phyloP scores from a whole-genome alignment of 192 early-diverging fungal species.

The Coemansia sp. region DNA sequence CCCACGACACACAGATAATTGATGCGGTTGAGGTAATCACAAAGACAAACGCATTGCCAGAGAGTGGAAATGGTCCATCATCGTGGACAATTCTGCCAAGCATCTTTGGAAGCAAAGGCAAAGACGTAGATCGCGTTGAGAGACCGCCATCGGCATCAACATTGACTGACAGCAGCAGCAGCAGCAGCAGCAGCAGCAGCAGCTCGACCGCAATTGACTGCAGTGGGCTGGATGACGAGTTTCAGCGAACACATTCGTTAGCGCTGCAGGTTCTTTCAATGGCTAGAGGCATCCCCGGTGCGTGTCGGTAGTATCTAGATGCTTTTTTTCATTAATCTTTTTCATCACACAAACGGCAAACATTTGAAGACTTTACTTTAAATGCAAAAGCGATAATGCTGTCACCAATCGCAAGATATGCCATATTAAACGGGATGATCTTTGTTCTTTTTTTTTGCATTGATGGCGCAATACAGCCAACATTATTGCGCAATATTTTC shows the following conservation, averaged over 20 bases:
- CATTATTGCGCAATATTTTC: too few relatives aligned
- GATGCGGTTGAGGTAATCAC: conserved; percentile 29
- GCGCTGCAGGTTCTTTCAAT: conserved; percentile 24
- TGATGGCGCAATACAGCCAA: too few relatives aligned
- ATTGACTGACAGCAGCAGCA: neutral
- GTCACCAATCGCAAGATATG: too few relatives aligned
- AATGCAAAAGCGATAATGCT: too few relatives aligned
- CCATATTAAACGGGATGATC: too few relatives aligned
- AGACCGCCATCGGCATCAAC: neutral
- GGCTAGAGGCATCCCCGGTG: neutral
- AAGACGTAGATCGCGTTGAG: neutral
- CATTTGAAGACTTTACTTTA: too few relatives aligned
- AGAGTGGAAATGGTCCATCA: neutral
- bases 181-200: conserved; percentile 1
- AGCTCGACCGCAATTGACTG: neutral
- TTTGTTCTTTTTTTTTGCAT: too few relatives aligned
- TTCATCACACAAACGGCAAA: too few relatives aligned
- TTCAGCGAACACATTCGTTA: conserved; percentile 23
- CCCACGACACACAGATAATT: conserved; percentile 25
- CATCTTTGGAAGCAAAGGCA: conserved; percentile 10
- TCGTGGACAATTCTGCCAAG: conserved; percentile 17
- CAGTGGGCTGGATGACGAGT: conserved; percentile 1
- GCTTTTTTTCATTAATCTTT: too few relatives aligned
- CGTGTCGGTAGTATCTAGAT: neutral
- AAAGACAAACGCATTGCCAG: neutral